Evolutionary conservation across 2,329 filamentous ascomycete species (phyloP), one percentile per base, ranked within the genome.

Genomic region (Pseudocercospora fijiensis): DNA sequence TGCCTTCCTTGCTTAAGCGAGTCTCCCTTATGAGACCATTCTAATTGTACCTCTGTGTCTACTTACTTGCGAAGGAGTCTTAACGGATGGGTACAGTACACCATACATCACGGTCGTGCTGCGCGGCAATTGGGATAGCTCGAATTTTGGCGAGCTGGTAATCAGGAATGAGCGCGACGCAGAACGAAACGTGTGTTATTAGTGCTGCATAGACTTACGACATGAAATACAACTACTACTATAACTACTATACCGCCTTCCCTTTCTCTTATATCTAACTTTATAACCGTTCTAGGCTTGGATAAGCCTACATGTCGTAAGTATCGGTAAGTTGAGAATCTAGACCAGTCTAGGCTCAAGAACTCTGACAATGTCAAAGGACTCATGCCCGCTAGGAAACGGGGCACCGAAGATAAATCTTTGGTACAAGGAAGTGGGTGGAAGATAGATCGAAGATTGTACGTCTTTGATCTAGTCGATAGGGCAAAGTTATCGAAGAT

Each of bases 1-100:
- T 20, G 68, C 67, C 43, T 58, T 66, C 56, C 62, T 70, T 33
- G 65, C 65, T 57, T 70, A 69, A 49, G 56, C 45, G 53, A 58
- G 28, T 22, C n/a, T 37, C 1, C 9, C 24, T 52, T 18, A 47
- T n/a, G 47, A 52, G 28, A 56, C n/a, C n/a, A 56, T 10, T 27
- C 22, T 1, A 27, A 55, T 43, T 56, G 53, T 56, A 56, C 53
- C 53, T 56, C 37, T 28, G 22, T 53, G 49, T 53, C 49, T 53
- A 53, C 2, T 30, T 30, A 10, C 53, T 33, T 56, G 53, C 53
- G 53, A 41, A 37, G 53, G 28, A 37, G 27, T 56, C 53, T 27
- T 53, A 24, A 56, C 13, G 27, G 28, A 30, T 52, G 43, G 57
- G 28, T 56, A 56, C 53, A 56, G 53, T 33, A 56, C 53, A 56